Evolutionary conservation across 1,284 basidiomycete species (phyloP).

Genomic region (Trametes hirsuta): DNA sequence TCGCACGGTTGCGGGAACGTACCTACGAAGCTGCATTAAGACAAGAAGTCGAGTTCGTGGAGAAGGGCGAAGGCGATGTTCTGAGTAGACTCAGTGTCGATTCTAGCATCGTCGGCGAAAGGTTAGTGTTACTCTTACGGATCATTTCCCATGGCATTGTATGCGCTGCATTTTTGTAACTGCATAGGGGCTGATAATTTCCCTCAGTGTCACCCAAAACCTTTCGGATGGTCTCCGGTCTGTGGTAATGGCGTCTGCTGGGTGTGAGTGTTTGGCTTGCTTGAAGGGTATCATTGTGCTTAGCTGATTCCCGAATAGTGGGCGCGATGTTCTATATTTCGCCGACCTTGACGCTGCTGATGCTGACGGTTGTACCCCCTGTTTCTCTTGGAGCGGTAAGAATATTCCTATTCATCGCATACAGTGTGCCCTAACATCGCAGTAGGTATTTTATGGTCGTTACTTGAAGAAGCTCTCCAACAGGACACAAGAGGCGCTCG

Average conservation of each 20-base stretch:
- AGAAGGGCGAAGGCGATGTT: conserved; percentile 93
- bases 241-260: conserved; percentile 87
- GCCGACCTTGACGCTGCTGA: conserved; percentile 86
- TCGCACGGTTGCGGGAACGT: conserved; percentile 83
- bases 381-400: conserved; percentile 92
- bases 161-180: background rate
- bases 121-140: conserved; percentile 46
- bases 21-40: conserved; percentile 82
- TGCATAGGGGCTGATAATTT: conserved; percentile 1
- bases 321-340: conserved; percentile 98
- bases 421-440: conserved; percentile 28
- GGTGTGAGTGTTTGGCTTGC: conserved; percentile 57
- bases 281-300: background rate
- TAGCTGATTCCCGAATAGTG: conserved; percentile 50
- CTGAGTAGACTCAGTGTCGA: conserved; percentile 91
- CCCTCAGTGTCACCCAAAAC: conserved; percentile 82
- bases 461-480: conserved; percentile 93
- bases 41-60: conserved; percentile 94
- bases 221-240: conserved; percentile 90
- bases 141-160: background rate
- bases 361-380: conserved; percentile 94
- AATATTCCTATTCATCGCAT: conserved; percentile 10
- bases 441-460: conserved; percentile 87
- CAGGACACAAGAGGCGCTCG: conserved; percentile 91
- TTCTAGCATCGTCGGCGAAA: conserved; percentile 94